Percentiles rank a stretch among this genome's conserved stretches.
phyloP scores from a whole-genome alignment of 768 basidiomycete genomes.

The Plicaturopsis crispa region DNA sequence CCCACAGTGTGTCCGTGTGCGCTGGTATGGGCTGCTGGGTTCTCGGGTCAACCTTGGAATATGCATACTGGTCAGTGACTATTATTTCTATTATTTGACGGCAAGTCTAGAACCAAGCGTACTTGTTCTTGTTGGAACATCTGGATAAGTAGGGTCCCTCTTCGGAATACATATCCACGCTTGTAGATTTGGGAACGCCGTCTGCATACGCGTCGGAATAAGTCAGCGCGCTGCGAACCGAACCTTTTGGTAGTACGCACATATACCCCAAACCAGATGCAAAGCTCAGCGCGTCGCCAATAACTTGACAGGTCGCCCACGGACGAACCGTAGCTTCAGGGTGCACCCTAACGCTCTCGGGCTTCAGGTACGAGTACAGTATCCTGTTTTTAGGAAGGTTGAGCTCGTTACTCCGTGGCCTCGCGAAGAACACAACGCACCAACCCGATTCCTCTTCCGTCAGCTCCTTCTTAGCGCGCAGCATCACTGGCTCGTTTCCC shows the following conservation, averaged over 20 bases:
- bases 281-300: constrained; percentile 75
- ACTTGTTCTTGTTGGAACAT: constrained; percentile 87
- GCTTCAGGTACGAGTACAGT: constrained; percentile 74
- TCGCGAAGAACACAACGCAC: constrained; percentile 26
- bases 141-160: constrained; percentile 63
- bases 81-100: too few species aligned
- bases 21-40: constrained; percentile 72
- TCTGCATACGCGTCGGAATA: constrained; percentile 21
- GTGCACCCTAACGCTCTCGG: constrained; percentile 76
- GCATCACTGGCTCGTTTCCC: constrained; percentile 56
- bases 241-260: constrained; percentile 28
- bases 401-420: neutral
- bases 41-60: constrained; percentile 57
- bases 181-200: constrained; percentile 76
- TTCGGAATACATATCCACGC: constrained; percentile 68
- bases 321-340: constrained; percentile 85
- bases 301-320: constrained; percentile 73
- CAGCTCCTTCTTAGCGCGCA: constrained; percentile 73
- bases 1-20: constrained; percentile 78
- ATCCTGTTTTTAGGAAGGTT: constrained; percentile 36
- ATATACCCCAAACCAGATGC: constrained; percentile 74
- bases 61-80: too few species aligned
- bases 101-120: too few species aligned
- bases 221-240: too few species aligned
- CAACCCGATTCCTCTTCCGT: constrained; percentile 56